Conservation (phyloP, 306 rosid species). For the Hylodesmum podocarpum region DNA sequence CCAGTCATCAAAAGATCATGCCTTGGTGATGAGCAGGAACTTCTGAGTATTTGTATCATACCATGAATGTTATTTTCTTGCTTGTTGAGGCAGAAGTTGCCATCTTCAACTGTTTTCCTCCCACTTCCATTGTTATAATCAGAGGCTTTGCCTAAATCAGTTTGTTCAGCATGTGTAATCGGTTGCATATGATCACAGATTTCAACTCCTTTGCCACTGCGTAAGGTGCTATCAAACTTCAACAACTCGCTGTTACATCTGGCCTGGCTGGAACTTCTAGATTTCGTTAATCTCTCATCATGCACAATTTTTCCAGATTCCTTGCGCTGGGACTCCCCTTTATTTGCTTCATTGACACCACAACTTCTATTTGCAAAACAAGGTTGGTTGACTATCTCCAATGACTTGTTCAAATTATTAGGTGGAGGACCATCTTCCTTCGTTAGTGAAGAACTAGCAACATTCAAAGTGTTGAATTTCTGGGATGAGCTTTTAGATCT, state of each 20-base stretch:
- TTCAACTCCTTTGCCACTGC: conserved; percentile 29
- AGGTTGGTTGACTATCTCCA: conserved; percentile 30
- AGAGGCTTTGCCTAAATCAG: conserved; percentile 28
- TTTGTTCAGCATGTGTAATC: conserved; percentile 1
- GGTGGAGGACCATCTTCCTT: conserved; percentile 32
- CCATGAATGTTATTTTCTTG: conserved; percentile 7
- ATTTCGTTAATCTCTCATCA: conserved; percentile 39
- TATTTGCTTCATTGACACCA: conserved; percentile 28
- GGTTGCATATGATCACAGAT: conserved; percentile 13
- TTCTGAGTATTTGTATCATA: conserved; percentile 34
- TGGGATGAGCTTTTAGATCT: conserved; percentile 47
- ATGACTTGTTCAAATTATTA: conserved; percentile 35
- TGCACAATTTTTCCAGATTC: conserved; percentile 33
- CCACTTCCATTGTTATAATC: conserved; percentile 24
- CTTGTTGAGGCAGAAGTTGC: conserved; percentile 21
- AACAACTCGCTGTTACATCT: conserved; percentile 18
- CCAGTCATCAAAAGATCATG: conserved; percentile 26
- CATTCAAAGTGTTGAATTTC: conserved; percentile 36
- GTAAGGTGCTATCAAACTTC: conserved; percentile 33
- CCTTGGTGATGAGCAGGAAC: conserved; percentile 31
- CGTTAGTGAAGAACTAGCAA: conserved; percentile 29
- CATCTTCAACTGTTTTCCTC: conserved; percentile 22
- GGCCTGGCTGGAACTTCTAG: conserved; percentile 38
- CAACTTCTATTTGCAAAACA: conserved; percentile 24
- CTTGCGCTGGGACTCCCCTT: conserved; percentile 29